Base-by-base conservation (phyloP, 148 eudicot species). In the Rhododendron molle region DNA sequence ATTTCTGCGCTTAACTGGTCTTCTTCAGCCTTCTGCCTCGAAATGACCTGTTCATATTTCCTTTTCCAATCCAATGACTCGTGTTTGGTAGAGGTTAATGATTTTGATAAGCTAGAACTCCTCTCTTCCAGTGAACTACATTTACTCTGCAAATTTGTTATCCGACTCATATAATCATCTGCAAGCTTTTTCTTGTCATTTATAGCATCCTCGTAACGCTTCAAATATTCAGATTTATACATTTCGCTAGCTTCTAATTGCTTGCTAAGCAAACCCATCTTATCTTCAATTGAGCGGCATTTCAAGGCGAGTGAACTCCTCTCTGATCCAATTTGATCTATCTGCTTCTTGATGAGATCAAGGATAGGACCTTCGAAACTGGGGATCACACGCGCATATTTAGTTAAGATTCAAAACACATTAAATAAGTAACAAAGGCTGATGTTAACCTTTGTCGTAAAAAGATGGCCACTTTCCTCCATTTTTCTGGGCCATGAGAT, bases 311-410 rank as follows among this genome's bases (percentile, higher is more conserved):
- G 89, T 26, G 98, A 92, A 88, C 93, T 94, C 88, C 91, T 97
- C 91, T 97, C 99, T 14, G 98, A 90, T 85, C 93, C 92, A 79
- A 95, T 88, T 76, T 91, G 98, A 85, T 94, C 95, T 20, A 94
- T 93, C 89, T 94, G 98, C 95, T 91, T 97, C 91, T 94, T 93
- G 76, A 92, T 91, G 86, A 95, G 93, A 86, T 97, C 98, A 54
- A 90, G 85, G 84, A 97, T 84, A 13, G 98, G 95, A 86, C 99
- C 98, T 89, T 97, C 99, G 95, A 97, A 87, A 89, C 99, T 97
- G 93, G 30, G 82, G 43, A 84, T 34, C 34, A 81, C 34, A 58
- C 36, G 80, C 34, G 58, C 10, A 78, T 83, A 74, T 34, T 60
- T 86, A 85, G 28, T 54, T 79, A 47, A 79, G 50, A 88, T 60